These are phyloP conservation scores for Thelephora terrestris DNA, from an alignment of 1,284 basidiomycete genomes.

Conservation along the genomic window DNA sequence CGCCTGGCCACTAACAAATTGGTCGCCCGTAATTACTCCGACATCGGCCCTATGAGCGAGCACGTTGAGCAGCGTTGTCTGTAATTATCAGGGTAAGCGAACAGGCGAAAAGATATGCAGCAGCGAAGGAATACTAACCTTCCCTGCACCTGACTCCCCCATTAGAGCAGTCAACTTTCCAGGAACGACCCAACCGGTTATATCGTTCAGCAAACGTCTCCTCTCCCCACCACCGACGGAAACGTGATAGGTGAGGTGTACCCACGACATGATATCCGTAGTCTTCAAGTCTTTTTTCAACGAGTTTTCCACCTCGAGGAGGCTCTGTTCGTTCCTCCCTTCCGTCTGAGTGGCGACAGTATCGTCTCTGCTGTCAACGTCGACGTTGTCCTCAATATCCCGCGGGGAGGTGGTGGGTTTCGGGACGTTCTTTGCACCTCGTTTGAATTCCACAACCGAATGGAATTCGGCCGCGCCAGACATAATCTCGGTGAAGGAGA, in stretches of 20 bases:
- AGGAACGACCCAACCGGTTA: slow-evolving; percentile 78
- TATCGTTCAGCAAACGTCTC: slow-evolving; percentile 60
- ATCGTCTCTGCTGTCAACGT: too few relatives aligned
- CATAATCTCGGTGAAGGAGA: slow-evolving; percentile 41
- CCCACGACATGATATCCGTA: slow-evolving; percentile 52
- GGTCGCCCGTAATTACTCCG: slow-evolving; percentile 73
- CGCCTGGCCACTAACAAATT: slow-evolving; percentile 67
- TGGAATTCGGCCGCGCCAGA: slow-evolving; percentile 23
- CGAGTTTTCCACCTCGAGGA: slow-evolving; percentile 6
- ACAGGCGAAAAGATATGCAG: slow-evolving; percentile 8
- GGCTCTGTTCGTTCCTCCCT: slow-evolving; percentile 17
- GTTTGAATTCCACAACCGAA: slow-evolving; percentile 33
- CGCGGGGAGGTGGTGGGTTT: too few relatives aligned
- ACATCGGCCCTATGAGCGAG: slow-evolving; percentile 70
- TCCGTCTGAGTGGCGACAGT: slow-evolving; percentile 15
- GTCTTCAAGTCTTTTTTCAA: slow-evolving; percentile 8
- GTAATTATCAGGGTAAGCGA: slow-evolving; percentile 17
- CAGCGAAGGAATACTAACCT: slow-evolving; percentile 28
- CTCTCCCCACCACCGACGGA: slow-evolving; percentile 42
- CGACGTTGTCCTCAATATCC: too few relatives aligned
- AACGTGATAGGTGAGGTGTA: slow-evolving; percentile 53
- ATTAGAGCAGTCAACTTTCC: slow-evolving; percentile 74
- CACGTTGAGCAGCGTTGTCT: slow-evolving; percentile 79
- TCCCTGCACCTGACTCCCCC: slow-evolving; percentile 74
- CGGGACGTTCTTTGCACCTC: slow-evolving; percentile 12